Base-by-base conservation (phyloP, 352 stramenopile genomes). In the Globisporangium paddicum region DNA sequence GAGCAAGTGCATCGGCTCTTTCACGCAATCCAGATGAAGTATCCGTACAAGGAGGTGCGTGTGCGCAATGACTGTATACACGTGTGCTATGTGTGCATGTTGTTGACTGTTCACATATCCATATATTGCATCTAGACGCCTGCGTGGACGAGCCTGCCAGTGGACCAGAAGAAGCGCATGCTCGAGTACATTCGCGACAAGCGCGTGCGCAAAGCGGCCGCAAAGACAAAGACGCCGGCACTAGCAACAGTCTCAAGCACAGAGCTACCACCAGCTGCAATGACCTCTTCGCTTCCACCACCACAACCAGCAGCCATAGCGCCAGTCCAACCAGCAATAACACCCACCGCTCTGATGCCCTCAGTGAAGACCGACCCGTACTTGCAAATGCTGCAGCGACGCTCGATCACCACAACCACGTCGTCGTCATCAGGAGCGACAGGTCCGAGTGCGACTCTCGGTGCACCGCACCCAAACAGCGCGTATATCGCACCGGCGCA, bases 1-100 rank as follows among this genome's bases (percentile, higher is more conserved):
- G 86, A 95, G 64, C 86, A 93, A 56, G 82, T 95, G 45, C 86
- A 95, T 62, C 77, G 86, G 0, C 67, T 95, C 8, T 89, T 92
- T 57, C 82, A 95, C 63, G 86, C 86, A 32, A 95, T 95, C 50
- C 73, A 92, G 66, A 65, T 74, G 48, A 70, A 82, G 47, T 95
- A 95, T 53, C 83, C 83, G 19, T 95, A 95, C 68, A 89, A 82
- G 49, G 79, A 93, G 71, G 81, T 89, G 37, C 54, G 19, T 61
- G 10, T 18, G 26, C 42, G 25, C 18, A 32, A 35, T 30, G 32
- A 32, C 11, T 34, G 8, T 25, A 13, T 54, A 10, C 23, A 28
- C 26, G 21, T 55, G 11, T 35, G 21, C n/a, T n/a, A n/a, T n/a
- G n/a, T n/a, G n/a, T n/a, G n/a, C n/a, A n/a, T n/a, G n/a, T n/a